Conservation (phyloP, 2,329 filamentous ascomycete genomes). For the Pseudogymnoascus sp. region DNA sequence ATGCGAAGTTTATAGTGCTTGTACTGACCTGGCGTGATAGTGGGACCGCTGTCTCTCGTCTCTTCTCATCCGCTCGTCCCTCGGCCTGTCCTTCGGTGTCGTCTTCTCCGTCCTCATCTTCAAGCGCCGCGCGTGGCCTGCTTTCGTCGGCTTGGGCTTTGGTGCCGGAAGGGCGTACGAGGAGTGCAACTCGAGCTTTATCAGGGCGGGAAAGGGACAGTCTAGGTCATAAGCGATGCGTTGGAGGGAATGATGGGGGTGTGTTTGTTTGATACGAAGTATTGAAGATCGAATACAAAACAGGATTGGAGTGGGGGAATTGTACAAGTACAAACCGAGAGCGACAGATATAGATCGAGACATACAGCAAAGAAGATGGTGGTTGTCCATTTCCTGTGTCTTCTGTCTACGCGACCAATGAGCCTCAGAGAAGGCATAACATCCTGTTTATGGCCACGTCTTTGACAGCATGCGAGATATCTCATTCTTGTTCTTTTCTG, state of each 20-base stretch:
- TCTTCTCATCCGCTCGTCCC: conserved; percentile 89
- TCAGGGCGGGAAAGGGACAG: conserved; percentile 23
- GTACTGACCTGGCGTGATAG: conserved; percentile 39
- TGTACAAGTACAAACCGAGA: conserved; percentile 5
- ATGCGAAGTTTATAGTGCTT: neutral
- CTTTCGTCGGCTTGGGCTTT: conserved; percentile 89
- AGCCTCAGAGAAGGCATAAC: neutral
- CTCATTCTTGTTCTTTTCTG: neutral
- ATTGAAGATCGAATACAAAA: neutral
- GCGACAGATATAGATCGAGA: neutral
- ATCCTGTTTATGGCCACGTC: neutral
- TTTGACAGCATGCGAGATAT: neutral
- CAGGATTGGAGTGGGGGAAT: neutral
- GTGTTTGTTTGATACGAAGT: conserved; percentile 8
- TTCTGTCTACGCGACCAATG: neutral
- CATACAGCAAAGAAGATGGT: conserved; percentile 3
- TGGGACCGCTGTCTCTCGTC: conserved; percentile 99
- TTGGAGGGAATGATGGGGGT: neutral
- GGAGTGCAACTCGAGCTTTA: conserved; percentile 67
- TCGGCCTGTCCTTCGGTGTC: conserved; percentile 94
- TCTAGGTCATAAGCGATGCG: neutral
- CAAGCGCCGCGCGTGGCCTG: conserved; percentile 96
- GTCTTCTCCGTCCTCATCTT: conserved; percentile 98
- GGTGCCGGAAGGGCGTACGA: conserved; percentile 95
- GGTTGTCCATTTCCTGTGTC: neutral